These are phyloP conservation scores for Ramichloridium luteum DNA, from an alignment of 2,329 filamentous ascomycete genomes.

Conservation along the genomic window DNA sequence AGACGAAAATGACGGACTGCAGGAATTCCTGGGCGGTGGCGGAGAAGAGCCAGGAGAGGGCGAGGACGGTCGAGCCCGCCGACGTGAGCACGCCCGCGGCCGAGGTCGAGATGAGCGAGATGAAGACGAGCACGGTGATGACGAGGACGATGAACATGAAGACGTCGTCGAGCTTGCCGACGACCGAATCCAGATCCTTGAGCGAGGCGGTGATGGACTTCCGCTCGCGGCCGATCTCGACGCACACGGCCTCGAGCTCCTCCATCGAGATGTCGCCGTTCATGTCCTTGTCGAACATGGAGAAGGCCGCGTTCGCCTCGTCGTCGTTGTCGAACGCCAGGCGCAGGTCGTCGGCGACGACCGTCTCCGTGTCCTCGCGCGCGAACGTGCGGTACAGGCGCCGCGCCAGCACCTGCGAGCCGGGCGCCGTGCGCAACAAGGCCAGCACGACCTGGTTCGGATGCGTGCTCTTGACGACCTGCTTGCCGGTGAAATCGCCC, in stretches of 20 bases:
- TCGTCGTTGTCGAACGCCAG: slow-evolving; percentile 69
- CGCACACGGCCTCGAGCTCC: slow-evolving; percentile 82
- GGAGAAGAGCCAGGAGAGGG: slow-evolving; percentile 83
- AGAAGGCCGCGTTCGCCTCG: slow-evolving; percentile 78
- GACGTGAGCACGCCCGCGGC: slow-evolving; percentile 86
- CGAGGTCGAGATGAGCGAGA: slow-evolving; percentile 79
- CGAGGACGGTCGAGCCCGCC: slow-evolving; percentile 74
- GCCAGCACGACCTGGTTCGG: slow-evolving; percentile 75
- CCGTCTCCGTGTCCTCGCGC: slow-evolving; percentile 60
- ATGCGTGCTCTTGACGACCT: slow-evolving; percentile 56
- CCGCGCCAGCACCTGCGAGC: slow-evolving; percentile 73
- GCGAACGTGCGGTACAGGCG: slow-evolving; percentile 80
- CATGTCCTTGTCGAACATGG: slow-evolving; percentile 90
- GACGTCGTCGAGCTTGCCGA: slow-evolving; percentile 77
- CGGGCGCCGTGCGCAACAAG: slow-evolving; percentile 57
- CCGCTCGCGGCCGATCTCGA: slow-evolving; percentile 86
- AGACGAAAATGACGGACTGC: slow-evolving; percentile 88
- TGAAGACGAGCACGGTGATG: slow-evolving; percentile 72
- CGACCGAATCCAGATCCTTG: slow-evolving; percentile 89
- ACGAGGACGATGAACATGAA: slow-evolving; percentile 77
- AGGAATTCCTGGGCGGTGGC: slow-evolving; percentile 89
- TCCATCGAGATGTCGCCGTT: slow-evolving; percentile 96
- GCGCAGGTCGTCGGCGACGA: slow-evolving; percentile 65
- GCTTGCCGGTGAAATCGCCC: slow-evolving; percentile 77
- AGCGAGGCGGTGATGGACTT: slow-evolving; percentile 91